These are phyloP conservation scores for Fragilariopsis cylindrus DNA, from an alignment of 108 stramenopile species.

Conservation along the genomic window DNA sequence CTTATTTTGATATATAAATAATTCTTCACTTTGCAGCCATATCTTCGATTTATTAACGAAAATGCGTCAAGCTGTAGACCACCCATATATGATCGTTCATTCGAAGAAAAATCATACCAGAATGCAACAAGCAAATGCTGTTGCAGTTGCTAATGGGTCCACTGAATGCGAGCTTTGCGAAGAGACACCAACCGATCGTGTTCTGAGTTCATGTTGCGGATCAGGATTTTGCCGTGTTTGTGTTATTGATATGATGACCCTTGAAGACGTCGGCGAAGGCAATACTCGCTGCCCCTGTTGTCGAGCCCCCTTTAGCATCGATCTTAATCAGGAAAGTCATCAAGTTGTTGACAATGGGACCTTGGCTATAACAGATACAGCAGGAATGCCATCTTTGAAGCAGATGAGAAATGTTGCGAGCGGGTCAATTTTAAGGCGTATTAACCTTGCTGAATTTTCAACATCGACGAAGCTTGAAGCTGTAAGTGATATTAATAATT, in stretches of 20 bases:
- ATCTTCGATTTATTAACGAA: slow-evolving; percentile 81
- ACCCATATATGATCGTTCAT: slow-evolving; percentile 89
- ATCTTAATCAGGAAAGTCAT: slow-evolving; percentile 64
- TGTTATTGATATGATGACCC: slow-evolving; percentile 77
- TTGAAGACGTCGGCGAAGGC: slow-evolving; percentile 30
- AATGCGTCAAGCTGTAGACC: slow-evolving; percentile 97
- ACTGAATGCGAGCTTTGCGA: slow-evolving; percentile 80
- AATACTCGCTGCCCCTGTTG: slow-evolving; percentile 76
- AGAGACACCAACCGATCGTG: slow-evolving; percentile 77
- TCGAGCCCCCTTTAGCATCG: slow-evolving; percentile 73
- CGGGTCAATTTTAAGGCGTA: slow-evolving; percentile 87
- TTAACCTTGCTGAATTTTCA: slow-evolving; percentile 93
- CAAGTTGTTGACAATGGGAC: slow-evolving; percentile 66
- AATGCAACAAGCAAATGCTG: slow-evolving; percentile 21
- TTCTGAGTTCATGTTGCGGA: slow-evolving; percentile 76
- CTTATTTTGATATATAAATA: background rate
- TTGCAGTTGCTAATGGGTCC: slow-evolving; percentile 64
- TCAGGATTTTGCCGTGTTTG: slow-evolving; percentile 79
- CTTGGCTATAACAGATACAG: slow-evolving; percentile 22
- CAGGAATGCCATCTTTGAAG: slow-evolving; percentile 69
- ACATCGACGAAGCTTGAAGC: slow-evolving; percentile 97
- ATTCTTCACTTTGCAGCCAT: background rate
- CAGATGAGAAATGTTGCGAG: slow-evolving; percentile 74
- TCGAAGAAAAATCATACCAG: slow-evolving; percentile 30
- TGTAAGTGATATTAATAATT: no score